Conservation (phyloP, 352 stramenopile species). For the Phytopythium oedochilum region DNA sequence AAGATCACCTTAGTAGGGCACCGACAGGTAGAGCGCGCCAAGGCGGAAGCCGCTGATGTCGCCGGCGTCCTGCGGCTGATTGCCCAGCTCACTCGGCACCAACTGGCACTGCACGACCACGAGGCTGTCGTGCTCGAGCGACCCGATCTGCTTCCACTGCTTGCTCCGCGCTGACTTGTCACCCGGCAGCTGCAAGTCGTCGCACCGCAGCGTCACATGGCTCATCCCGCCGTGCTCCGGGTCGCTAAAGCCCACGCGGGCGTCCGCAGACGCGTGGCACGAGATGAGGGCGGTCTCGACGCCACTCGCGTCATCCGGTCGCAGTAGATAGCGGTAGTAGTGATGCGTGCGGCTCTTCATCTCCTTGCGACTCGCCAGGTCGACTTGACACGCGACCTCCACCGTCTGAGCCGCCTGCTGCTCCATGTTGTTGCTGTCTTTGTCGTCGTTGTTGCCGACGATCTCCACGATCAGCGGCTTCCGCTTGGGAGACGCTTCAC, state of each 20-base stretch:
- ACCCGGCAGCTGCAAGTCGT: slow-evolving; percentile 37
- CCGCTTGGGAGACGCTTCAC: slow-evolving; percentile 6
- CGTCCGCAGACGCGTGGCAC: slow-evolving; percentile 28
- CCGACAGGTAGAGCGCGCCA: slow-evolving; percentile 53
- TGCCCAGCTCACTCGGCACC: slow-evolving; percentile 16
- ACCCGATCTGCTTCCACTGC: slow-evolving; percentile 73
- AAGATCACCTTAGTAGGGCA: slow-evolving; percentile 58
- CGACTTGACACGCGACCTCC: slow-evolving; percentile 35
- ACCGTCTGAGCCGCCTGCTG: slow-evolving; percentile 9
- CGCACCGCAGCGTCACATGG: slow-evolving; percentile 27
- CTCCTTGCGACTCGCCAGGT: slow-evolving; percentile 35
- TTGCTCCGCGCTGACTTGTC: slow-evolving; percentile 16
- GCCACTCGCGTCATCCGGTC: background rate
- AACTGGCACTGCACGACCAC: slow-evolving; percentile 79
- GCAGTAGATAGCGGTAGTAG: slow-evolving; percentile 62
- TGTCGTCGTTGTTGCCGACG: slow-evolving; percentile 17
- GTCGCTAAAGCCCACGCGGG: slow-evolving; percentile 26
- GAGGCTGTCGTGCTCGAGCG: slow-evolving; percentile 49
- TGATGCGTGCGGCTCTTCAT: slow-evolving; percentile 49
- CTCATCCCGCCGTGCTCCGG: background rate
- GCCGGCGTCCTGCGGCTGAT: slow-evolving; percentile 15
- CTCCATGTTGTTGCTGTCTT: slow-evolving; percentile 10
- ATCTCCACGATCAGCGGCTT: slow-evolving; percentile 69
- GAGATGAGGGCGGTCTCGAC: slow-evolving; percentile 16
- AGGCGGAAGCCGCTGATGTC: slow-evolving; percentile 19